phyloP scores from a whole-genome alignment of 192 early-diverging fungal species.

The Gamsiella multidivaricata region DNA sequence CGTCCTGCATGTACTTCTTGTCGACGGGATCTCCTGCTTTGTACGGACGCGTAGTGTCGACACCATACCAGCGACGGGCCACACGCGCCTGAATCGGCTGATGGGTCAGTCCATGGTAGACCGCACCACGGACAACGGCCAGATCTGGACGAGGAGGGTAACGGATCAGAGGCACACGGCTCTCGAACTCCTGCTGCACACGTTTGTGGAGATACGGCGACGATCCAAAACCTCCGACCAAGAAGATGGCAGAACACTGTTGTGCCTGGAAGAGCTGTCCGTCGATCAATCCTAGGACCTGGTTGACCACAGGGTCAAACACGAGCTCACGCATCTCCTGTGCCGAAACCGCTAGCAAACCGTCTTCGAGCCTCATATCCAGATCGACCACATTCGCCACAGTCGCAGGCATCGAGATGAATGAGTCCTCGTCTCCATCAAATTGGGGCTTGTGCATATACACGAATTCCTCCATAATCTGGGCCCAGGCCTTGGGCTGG shows the following conservation, averaged over 20 bases:
- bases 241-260: slow-evolving; percentile 59
- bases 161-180: slow-evolving; percentile 57
- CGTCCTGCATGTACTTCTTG: slow-evolving; percentile 56
- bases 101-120: slow-evolving; percentile 57
- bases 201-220: slow-evolving; percentile 67
- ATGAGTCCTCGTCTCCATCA: slow-evolving; percentile 49
- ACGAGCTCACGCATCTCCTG: slow-evolving; percentile 53
- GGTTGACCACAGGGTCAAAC: slow-evolving; percentile 67
- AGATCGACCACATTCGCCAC: slow-evolving; percentile 42
- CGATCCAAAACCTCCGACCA: slow-evolving; percentile 68
- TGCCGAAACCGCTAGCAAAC: slow-evolving; percentile 38
- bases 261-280: slow-evolving; percentile 61
- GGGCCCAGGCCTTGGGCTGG: slow-evolving; percentile 57
- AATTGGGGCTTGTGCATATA: slow-evolving; percentile 54
- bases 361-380: slow-evolving; percentile 47
- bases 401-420: slow-evolving; percentile 48
- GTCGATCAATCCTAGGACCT: slow-evolving; percentile 62
- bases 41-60: slow-evolving; percentile 60
- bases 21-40: slow-evolving; percentile 55
- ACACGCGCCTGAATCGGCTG: slow-evolving; percentile 58
- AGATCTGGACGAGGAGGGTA: slow-evolving; percentile 64
- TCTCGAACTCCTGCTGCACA: slow-evolving; percentile 62
- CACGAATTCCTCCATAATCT: slow-evolving; percentile 57
- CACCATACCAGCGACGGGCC: slow-evolving; percentile 64
- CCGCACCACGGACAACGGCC: slow-evolving; percentile 66